phyloP scores from a whole-genome alignment of 78 protist genomes.

The Dictyostelium brefeldianum region DNA sequence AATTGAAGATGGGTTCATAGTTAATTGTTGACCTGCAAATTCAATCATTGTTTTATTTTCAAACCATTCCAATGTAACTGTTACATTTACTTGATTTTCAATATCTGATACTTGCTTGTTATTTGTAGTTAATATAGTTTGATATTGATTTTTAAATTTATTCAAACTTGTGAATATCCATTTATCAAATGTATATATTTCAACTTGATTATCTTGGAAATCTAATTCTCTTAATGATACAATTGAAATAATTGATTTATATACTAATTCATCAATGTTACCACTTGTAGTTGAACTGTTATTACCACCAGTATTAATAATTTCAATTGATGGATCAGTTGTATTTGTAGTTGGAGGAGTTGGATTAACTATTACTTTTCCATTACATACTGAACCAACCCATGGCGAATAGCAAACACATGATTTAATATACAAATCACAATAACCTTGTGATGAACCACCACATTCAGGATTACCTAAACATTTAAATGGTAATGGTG shows the following conservation, averaged over 20 bases:
- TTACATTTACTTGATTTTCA: not conserved
- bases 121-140: not conserved
- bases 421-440: not conserved
- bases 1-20: conserved; percentile 15
- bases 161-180: conserved; percentile 24
- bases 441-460: not conserved
- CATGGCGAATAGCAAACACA: not conserved
- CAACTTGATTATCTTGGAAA: not conserved
- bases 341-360: too few relatives aligned
- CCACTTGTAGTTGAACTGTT: not conserved
- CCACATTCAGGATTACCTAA: not conserved
- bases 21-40: not conserved
- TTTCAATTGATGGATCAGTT: not conserved
- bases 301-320: not conserved
- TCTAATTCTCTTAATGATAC: conserved; percentile 14
- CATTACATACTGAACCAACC: not conserved
- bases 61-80: conserved; percentile 14
- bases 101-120: not conserved
- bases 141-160: not conserved
- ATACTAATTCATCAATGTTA: not conserved
- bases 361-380: not conserved
- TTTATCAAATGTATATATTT: not conserved
- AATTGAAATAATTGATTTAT: not conserved
- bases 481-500: too few relatives aligned
- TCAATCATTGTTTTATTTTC: not conserved